Evolutionary conservation across 495 filamentous ascomycete species (phyloP).

Genomic region (Cercophora sp.): DNA sequence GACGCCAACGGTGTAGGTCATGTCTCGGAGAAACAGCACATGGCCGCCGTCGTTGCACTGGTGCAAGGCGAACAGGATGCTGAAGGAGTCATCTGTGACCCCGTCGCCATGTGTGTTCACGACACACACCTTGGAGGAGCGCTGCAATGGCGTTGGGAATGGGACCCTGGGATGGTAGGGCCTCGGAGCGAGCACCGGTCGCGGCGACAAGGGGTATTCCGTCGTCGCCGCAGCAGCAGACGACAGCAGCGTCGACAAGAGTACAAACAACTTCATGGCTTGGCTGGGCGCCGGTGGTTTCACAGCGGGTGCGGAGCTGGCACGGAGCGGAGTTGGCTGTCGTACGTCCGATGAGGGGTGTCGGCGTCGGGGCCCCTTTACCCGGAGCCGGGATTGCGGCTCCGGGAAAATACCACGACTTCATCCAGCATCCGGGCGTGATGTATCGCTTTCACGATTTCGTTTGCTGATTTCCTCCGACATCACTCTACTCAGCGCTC

Average conservation of each 20-base stretch:
- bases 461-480: too few species aligned
- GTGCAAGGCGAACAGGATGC: constrained; percentile 53
- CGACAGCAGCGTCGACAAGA: constrained; percentile 5
- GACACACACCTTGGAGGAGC: constrained; percentile 26
- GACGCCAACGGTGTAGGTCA: constrained; percentile 58
- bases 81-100: constrained; percentile 53
- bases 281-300: too few species aligned
- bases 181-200: constrained; percentile 23
- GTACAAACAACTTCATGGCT: constrained; percentile 7
- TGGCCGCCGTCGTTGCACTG: constrained; percentile 65
- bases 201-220: constrained; percentile 14
- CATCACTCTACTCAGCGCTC: too few species aligned
- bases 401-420: too few species aligned
- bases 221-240: neutral
- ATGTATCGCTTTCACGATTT: too few species aligned
- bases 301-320: too few species aligned
- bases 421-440: too few species aligned
- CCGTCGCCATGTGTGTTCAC: constrained; percentile 36
- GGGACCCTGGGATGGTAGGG: constrained; percentile 25
- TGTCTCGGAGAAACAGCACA: constrained; percentile 52
- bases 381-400: too few species aligned
- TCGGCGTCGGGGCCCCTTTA: too few species aligned
- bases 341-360: too few species aligned
- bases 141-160: constrained; percentile 19
- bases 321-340: too few species aligned